Percentiles rank a stretch among this genome's conserved stretches.
phyloP scores from a whole-genome alignment of 495 filamentous ascomycete genomes.

The Tuber aestivum region DNA sequence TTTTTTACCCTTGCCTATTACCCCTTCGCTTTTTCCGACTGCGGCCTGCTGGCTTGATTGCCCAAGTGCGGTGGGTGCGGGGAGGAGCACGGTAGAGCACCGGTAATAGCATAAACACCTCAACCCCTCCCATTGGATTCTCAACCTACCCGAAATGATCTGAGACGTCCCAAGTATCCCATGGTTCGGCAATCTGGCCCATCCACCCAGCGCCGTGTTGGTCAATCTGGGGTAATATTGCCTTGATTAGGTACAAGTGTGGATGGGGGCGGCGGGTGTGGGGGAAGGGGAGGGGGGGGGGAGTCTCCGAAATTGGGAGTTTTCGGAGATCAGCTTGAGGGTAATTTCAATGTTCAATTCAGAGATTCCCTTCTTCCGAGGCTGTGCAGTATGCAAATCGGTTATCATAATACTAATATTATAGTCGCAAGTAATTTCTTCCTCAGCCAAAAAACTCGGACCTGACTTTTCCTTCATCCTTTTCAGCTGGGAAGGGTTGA shows the following conservation, averaged over 20 bases:
- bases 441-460: background rate
- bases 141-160: constrained; percentile 1
- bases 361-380: background rate
- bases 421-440: background rate
- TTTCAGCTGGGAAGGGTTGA: background rate
- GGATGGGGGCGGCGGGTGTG: too few relatives aligned
- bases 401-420: background rate
- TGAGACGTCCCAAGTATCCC: background rate
- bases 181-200: constrained; percentile 2
- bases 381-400: background rate
- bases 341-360: background rate
- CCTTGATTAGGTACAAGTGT: background rate
- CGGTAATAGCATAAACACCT: background rate
- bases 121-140: background rate
- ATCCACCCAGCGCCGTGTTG: background rate
- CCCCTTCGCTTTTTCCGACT: background rate
- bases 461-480: too few relatives aligned
- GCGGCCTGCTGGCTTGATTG: background rate
- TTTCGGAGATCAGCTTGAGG: background rate
- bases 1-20: background rate
- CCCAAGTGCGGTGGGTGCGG: background rate
- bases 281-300: too few relatives aligned
- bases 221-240: background rate
- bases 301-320: background rate
- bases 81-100: too few relatives aligned